Evolutionary conservation across 495 filamentous ascomycete species (phyloP), one percentile per base, ranked within the genome.

Genomic region (Xylaria cubensis): DNA sequence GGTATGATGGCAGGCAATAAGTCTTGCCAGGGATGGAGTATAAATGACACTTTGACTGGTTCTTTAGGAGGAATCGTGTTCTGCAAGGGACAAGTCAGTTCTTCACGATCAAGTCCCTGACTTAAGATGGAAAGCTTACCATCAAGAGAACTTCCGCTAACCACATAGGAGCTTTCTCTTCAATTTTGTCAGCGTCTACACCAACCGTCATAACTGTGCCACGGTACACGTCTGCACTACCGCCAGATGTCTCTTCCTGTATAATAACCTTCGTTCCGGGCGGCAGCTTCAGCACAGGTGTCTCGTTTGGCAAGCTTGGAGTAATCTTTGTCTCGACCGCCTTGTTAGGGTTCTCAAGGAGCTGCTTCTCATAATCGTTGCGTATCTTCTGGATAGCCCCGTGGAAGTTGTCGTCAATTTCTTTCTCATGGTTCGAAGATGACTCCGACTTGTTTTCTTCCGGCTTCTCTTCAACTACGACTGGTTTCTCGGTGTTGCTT

Each of bases 171-270:
- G 92, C 94, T 17, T 90, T 85, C 73, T 91, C 90, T 82, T 98
- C 95, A 39, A 99, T 90, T 19, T 91, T 80, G 80, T 97, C 93
- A 39, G 92, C 91, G 72, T 97, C 93, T 61, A 88, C 82, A 9
- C 92, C 93, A 17, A 95, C 86, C 3, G 88, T 89, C 51, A 86
- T 93, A 15, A 98, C 92, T 7, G 90, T 97, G 1, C 96, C 97
- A 77, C 94, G 86, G 78, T 97, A 98, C 6, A 98, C 83, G 83
- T 98, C 96, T 34, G 92, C 92, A 62, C 94, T 95, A 59, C 96
- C 96, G 39, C 95, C 96, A 44, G 92, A 92, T 0, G 92, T 91
- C 77, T 99, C 97, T 78, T 98, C 96, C 79, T 99, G 97, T 64
- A 99, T 94, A 58, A 98, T 92, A 42, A 99, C 92, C 29, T 90